A percentile compares a stretch with the other conserved stretches of the same genome.
phyloP scores from a whole-genome alignment of 2,329 filamentous ascomycete species.

The Helicocarpus griseus region DNA sequence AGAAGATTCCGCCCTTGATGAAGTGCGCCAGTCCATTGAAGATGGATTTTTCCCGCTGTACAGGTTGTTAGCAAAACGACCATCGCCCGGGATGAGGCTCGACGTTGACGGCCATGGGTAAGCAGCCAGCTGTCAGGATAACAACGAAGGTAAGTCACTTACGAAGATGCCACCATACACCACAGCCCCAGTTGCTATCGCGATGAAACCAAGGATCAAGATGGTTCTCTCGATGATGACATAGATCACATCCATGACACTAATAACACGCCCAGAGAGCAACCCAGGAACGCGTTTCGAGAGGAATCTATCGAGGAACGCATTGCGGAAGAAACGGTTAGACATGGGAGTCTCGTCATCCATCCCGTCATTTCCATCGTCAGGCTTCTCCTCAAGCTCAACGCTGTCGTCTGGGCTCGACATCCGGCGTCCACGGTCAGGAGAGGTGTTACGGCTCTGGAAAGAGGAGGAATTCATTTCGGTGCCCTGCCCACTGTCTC shows the following conservation, averaged over 20 bases:
- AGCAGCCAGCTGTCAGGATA: background rate
- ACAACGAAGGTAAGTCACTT: constrained; percentile 31
- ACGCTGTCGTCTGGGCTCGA: constrained; percentile 37
- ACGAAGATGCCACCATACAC: constrained; percentile 79
- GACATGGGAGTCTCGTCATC: constrained; percentile 17
- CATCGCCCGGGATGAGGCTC: background rate
- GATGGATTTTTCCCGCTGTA: constrained; percentile 55
- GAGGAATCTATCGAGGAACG: constrained; percentile 42
- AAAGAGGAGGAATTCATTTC: constrained; percentile 59
- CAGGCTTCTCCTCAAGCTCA: constrained; percentile 39
- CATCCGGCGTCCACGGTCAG: constrained; percentile 39
- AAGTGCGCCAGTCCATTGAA: constrained; percentile 88
- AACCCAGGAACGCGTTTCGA: constrained; percentile 45
- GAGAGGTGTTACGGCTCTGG: constrained; percentile 55
- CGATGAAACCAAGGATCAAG: constrained; percentile 66
- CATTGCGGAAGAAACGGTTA: constrained; percentile 36
- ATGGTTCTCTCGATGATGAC: constrained; percentile 65
- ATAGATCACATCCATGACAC: constrained; percentile 51
- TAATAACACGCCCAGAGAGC: constrained; percentile 49
- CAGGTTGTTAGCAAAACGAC: constrained; percentile 8
- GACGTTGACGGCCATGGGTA: background rate
- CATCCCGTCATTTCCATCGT: constrained; percentile 31
- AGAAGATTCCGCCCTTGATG: constrained; percentile 90
- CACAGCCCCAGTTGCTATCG: constrained; percentile 61
- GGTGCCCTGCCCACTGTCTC: constrained; percentile 66